Percentiles rank a stretch among this genome's conserved stretches.
Conservation (phyloP, 106 monocot species). For the Posidonia australis region DNA sequence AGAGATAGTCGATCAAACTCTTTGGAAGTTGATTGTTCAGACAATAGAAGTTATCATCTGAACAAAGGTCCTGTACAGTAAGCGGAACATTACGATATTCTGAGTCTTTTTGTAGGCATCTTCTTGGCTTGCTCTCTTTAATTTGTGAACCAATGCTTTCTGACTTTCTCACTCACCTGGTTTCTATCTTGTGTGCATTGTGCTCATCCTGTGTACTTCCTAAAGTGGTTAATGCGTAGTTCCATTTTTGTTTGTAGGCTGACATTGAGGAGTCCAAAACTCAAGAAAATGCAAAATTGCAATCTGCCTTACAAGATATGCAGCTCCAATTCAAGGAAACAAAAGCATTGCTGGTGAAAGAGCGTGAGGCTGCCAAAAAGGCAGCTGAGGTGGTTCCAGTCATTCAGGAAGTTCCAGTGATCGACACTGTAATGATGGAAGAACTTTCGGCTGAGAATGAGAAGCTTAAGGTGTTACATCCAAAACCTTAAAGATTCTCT, state of each 20-base stretch:
- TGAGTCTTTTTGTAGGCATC: too few species aligned
- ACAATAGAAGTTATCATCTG: too few species aligned
- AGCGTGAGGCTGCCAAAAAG: constrained; percentile 22
- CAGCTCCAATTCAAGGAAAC: constrained; percentile 23
- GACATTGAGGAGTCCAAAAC: constrained; percentile 59
- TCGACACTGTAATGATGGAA: constrained; percentile 52
- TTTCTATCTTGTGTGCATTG: background rate
- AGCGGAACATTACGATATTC: too few species aligned
- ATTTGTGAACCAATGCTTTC: too few species aligned
- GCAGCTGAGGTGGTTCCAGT: constrained; percentile 16
- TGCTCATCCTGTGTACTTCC: too few species aligned
- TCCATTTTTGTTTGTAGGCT: background rate
- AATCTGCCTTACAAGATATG: constrained; percentile 27
- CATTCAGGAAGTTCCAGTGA: constrained; percentile 38
- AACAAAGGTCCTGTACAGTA: too few species aligned
- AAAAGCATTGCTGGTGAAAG: constrained; percentile 12
- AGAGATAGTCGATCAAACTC: too few species aligned
- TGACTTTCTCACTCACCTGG: background rate
- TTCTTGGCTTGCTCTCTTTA: too few species aligned
- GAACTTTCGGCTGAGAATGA: constrained; percentile 71
- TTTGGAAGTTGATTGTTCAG: too few species aligned
- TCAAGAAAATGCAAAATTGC: constrained; percentile 62
- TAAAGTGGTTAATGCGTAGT: background rate
- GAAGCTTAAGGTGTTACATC: constrained; percentile 49
- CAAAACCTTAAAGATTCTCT: background rate